Evolutionary conservation across 140 eudicot species (phyloP), one percentile per base, ranked within the genome.

Genomic region (Flaveria floridana): DNA sequence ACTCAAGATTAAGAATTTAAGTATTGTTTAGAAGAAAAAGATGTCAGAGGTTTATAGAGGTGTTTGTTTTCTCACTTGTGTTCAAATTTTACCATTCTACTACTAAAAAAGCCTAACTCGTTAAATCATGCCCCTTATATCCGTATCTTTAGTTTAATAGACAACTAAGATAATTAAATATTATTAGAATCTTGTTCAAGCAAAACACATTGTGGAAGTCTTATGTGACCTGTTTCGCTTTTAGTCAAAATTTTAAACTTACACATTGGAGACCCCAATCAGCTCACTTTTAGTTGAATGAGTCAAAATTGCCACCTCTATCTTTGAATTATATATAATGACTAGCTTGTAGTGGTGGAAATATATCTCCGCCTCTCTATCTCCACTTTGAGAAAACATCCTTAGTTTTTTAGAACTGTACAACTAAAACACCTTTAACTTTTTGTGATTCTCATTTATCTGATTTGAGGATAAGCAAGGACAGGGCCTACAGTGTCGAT

Each of bases 1-100:
- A 26, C 21, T 50, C 37, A 8, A 53, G 65, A 21, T 69, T 47
- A 12, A 69, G 23, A 47, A 23, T 69, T 69, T 14, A 46, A 51
- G 61, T 69, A 23, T 20, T 69, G 59, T 47, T 68, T 21, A 44
- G 23, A 20, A 20, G 41, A 69, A 69, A 47, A 47, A 47, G 58
- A 64, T 64, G n/a, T 15, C 65, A 58, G n/a, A 21, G 34, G 70
- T 13, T 21, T 46, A 12, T 11, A 21, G 34, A 64, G 69, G 69
- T 30, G 69, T 30, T 30, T 34, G 41, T 34, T 30, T 64, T 64
- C 46, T 26, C 69, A 64, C 20, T 4, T 11, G 11, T 53, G 61
- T 53, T 53, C 11, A 53, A 53, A 6, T 64, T 64, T 4, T 30
- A 64, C 23, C 48, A 30, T 34, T 61, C 67, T 61, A 11, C 10